phyloP scores from a whole-genome alignment of 371 early-diverging fungal species.

The Mucor racemosus region DNA sequence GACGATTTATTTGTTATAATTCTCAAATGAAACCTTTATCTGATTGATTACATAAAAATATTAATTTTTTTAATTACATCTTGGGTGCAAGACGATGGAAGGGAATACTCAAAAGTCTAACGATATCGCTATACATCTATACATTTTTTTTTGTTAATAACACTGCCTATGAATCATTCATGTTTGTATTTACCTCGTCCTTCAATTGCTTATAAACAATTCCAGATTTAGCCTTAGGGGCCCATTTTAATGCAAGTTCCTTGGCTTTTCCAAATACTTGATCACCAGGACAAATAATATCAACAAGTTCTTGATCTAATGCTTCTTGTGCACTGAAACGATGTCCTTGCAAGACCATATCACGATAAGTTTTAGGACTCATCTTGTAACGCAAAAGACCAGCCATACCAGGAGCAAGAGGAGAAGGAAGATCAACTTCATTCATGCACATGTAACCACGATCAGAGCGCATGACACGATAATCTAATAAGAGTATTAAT shows the following conservation, averaged over 20 bases:
- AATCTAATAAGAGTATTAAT: conserved; percentile 48
- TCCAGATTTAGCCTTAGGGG: conserved; percentile 59
- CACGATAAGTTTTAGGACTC: conserved; percentile 57
- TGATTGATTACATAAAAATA: neutral
- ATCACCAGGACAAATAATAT: conserved; percentile 53
- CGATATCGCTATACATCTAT: conserved; percentile 39
- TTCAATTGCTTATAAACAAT: conserved; percentile 52
- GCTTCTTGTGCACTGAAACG: conserved; percentile 71
- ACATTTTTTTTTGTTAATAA: neutral
- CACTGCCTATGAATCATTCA: neutral
- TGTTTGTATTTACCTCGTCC: conserved; percentile 40
- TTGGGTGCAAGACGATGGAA: conserved; percentile 41
- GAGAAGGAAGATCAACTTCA: conserved; percentile 78
- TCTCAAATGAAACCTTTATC: neutral
- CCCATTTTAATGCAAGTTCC: conserved; percentile 61
- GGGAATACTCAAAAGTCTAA: conserved; percentile 27
- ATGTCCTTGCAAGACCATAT: conserved; percentile 71
- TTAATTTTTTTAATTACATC: conserved; percentile 22
- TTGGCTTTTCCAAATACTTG: conserved; percentile 59
- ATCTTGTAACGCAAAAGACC: conserved; percentile 69
- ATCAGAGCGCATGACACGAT: conserved; percentile 82
- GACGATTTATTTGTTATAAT: neutral
- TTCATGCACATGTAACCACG: conserved; percentile 82
- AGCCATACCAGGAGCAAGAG: conserved; percentile 78
- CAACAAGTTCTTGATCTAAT: conserved; percentile 65